Evolutionary conservation across 1,284 basidiomycete genomes (phyloP), one percentile per base, ranked within the genome.

Genomic region (Coriolopsis trogii): DNA sequence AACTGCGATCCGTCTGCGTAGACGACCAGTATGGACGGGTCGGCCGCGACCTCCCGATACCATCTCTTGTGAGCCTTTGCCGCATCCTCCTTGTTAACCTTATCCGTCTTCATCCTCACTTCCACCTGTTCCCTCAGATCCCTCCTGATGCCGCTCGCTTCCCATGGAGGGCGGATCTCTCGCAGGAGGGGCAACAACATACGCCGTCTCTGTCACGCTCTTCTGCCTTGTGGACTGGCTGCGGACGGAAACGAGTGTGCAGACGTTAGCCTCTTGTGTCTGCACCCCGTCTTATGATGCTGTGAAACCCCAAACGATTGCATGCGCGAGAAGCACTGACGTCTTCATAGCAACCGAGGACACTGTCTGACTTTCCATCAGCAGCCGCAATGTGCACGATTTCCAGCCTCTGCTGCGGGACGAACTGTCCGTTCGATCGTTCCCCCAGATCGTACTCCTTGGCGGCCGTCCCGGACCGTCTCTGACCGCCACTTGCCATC

Each of bases 291-390:
- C 47, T 49, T 56, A 41, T 28, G 41, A 48, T 53, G 52, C 51
- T 43, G 52, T 51, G 43, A 47, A 37, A 23, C 38, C 52, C 52
- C 56, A 54, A 58, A 51, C 46, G 49, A 43, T 23, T 37, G 29
- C 24, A 20, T 39, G 48, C 33, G 31, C 45, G 49, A 50, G 48
- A 51, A 55, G 53, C 38, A 21, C 49, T 46, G 52, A 46, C 46
- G 42, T 46, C 46, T 52, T 40, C 56, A 58, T 58, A 55, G 56
- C 56, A 58, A 58, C 56, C 49, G 52, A 58, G 56, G 49, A 41
- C 38, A 29, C 41, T 28, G n/a, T 43, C 38, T 30, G 13, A 18
- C 33, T 30, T 30, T 40, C 51, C 41, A 53, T 47, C 50, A 50
- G 34, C 40, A 8, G 23, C 39, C 33, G 13, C 13, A 13, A 33